phyloP scores from a whole-genome alignment of 176 grass and related monocot genomes.

The Melocanna baccifera region DNA sequence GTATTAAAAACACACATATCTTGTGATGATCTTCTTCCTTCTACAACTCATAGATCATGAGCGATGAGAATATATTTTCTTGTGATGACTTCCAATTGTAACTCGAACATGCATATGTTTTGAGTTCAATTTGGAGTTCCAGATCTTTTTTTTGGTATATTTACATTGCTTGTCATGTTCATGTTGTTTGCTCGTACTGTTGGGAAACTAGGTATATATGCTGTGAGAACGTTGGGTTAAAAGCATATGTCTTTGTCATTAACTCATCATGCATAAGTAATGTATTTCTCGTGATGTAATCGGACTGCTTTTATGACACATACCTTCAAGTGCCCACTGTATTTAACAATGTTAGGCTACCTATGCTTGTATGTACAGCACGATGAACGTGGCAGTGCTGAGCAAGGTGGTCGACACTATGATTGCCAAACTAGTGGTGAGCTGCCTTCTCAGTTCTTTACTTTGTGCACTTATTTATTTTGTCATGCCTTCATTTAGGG shows the following conservation, averaged over 20 bases:
- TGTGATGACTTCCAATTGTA: not conserved
- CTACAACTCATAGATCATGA: not conserved
- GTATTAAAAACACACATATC: not conserved
- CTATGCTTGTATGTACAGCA: slow-evolving; percentile 90
- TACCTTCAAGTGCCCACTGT: slow-evolving; percentile 55
- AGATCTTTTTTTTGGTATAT: not conserved
- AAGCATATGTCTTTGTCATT: slow-evolving; percentile 15
- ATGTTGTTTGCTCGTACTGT: not conserved
- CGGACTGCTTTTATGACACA: slow-evolving; percentile 43
- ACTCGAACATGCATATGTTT: not conserved
- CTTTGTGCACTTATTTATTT: slow-evolving; percentile 24
- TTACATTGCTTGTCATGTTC: not conserved
- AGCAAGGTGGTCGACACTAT: slow-evolving; percentile 67
- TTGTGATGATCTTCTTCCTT: not conserved
- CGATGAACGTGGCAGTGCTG: slow-evolving; percentile 62
- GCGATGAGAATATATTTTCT: not conserved
- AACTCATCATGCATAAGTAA: slow-evolving; percentile 23
- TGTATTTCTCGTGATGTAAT: slow-evolving; percentile 51
- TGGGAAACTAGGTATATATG: not conserved
- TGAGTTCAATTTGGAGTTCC: not conserved
- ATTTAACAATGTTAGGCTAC: slow-evolving; percentile 83
- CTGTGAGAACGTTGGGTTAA: not conserved
- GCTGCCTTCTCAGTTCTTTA: slow-evolving; percentile 1
- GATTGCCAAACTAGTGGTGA: slow-evolving; percentile 47
- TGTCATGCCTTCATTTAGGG: not conserved